Evolutionary conservation across 257 asterid species (phyloP), one percentile per base, ranked within the genome.

Genomic region (Dorcoceras hygrometricum): DNA sequence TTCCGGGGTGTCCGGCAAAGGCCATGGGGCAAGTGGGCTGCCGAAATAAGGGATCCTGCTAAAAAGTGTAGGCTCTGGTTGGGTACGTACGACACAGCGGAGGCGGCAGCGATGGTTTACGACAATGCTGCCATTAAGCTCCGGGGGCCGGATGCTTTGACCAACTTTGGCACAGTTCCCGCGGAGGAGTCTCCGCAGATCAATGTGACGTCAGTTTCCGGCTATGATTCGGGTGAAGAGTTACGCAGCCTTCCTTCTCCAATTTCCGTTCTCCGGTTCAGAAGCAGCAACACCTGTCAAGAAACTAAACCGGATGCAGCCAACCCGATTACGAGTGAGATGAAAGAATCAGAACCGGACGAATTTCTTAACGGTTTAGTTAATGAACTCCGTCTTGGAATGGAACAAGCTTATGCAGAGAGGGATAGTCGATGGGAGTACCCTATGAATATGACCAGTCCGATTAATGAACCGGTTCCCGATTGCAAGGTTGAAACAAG

Each of bases 21-120:
- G 55, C 90, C 90, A 0, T 88, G 95, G 95, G 95, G 95, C 0
- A 88, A 82, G 27, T 88, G 90, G 90, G 95, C 95, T 0, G 93
- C 95, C 0, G 95, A 88, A 48, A 88, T 88, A 2, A 75, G 95
- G 11, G 95, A 88, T 83, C 95, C 95, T 0, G 26, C 56, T 0
- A 77, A 70, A n/a, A 78, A 70, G 26, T 65, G 67, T 2, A 50
- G 95, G 75, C 77, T 88, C 0, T 88, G 95, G 95, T 56, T 88
- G 65, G 95, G 95, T 1, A 88, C 95, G 0, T 88, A 80, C 16
- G 81, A 85, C 5, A 88, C 95, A 1, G 95, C 95, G 5, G 92
- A 85, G 50, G 95, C 85, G 66, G 95, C 95, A 0, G 95, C 95
- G 0, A 83, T 82, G 90, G 95, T 86, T 3, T 88, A 88, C 22